phyloP scores from a whole-genome alignment of 2,329 filamentous ascomycete species.

The Microsporum ferrugineum region DNA sequence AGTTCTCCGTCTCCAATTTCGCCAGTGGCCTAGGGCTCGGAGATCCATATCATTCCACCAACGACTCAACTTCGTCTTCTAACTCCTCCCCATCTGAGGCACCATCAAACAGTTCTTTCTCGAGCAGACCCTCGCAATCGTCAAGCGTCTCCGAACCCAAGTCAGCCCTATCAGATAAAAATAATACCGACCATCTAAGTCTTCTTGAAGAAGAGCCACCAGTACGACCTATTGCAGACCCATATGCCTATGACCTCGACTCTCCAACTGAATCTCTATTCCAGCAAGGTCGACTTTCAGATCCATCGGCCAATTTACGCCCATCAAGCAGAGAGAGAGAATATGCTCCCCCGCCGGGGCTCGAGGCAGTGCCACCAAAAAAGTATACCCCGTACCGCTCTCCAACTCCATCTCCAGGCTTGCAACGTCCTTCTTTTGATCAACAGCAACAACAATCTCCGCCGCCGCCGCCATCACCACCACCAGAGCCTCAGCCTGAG shows the following conservation, averaged over 20 bases:
- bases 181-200: neutral
- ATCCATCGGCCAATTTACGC: slow-evolving; percentile 7
- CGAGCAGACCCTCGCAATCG: slow-evolving; percentile 42
- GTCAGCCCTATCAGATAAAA: slow-evolving; percentile 19
- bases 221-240: slow-evolving; percentile 2
- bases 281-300: slow-evolving; percentile 29
- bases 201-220: slow-evolving; percentile 1
- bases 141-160: slow-evolving; percentile 23
- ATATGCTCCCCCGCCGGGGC: neutral
- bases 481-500: slow-evolving; percentile 5
- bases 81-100: slow-evolving; percentile 50
- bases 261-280: slow-evolving; percentile 41
- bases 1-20: slow-evolving; percentile 30
- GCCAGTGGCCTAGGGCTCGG: slow-evolving; percentile 33
- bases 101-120: slow-evolving; percentile 51
- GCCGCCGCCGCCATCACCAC: slow-evolving; percentile 14
- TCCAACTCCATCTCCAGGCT: neutral
- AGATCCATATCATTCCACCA: slow-evolving; percentile 54
- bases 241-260: slow-evolving; percentile 25
- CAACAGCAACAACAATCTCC: slow-evolving; percentile 7
- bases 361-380: neutral
- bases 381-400: slow-evolving; percentile 5
- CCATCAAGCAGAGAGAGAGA: neutral
- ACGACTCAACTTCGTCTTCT: slow-evolving; percentile 55
- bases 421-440: neutral